A percentile compares a stretch with the other conserved stretches of the same genome.
Evolutionary conservation across 75 land plant species (phyloP).

Genomic region (Chamaecyparis obtusa): DNA sequence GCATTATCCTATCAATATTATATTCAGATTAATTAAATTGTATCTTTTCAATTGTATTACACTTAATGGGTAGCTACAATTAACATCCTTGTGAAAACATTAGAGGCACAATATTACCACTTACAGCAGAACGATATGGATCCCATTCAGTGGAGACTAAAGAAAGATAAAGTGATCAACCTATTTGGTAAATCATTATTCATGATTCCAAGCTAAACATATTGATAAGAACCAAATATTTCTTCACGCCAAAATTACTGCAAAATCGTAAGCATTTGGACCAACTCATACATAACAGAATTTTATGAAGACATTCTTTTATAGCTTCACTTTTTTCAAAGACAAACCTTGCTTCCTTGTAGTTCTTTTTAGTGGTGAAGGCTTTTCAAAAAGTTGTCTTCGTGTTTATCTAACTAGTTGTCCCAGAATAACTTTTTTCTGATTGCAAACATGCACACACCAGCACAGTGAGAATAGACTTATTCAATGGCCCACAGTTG

Average conservation of each 20-base stretch:
- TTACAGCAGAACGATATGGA: background rate
- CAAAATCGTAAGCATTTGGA: background rate
- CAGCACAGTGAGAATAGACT: background rate
- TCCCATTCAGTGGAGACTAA: background rate
- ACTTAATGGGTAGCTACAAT: too few species aligned
- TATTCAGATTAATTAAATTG: too few species aligned
- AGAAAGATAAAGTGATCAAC: background rate
- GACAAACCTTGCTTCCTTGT: background rate
- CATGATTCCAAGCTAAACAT: background rate
- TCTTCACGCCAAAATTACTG: background rate
- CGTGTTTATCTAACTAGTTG: background rate
- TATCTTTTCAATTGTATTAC: too few species aligned
- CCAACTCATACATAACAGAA: background rate
- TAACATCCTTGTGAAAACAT: background rate
- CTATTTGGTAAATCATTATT: background rate
- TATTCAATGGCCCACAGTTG: too few species aligned
- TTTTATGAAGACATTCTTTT: background rate
- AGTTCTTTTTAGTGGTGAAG: background rate
- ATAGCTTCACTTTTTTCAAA: background rate
- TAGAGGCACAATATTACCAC: background rate
- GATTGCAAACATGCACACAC: background rate
- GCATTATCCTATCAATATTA: too few species aligned
- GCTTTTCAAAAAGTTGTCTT: background rate
- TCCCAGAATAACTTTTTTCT: background rate
- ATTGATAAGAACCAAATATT: background rate